phyloP scores from a whole-genome alignment of 2,329 filamentous ascomycete genomes.

The Xenoacremonium recifei region DNA sequence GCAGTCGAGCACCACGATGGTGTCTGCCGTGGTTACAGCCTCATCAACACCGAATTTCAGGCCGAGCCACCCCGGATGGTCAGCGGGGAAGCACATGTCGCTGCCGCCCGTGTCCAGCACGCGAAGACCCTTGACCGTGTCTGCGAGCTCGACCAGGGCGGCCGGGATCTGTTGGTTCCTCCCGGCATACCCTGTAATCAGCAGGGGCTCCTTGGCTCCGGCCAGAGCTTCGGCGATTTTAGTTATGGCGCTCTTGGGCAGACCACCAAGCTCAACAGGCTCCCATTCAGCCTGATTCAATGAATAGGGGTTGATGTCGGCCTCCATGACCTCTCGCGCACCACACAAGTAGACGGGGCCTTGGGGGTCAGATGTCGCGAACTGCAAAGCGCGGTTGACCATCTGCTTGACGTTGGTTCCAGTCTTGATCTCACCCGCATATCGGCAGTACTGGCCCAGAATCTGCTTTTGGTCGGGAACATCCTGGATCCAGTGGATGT shows the following conservation, averaged over 20 bases:
- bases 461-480: slow-evolving; percentile 81
- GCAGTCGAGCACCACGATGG: slow-evolving; percentile 82
- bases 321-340: slow-evolving; percentile 80
- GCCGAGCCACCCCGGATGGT: slow-evolving; percentile 68
- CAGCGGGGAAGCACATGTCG: slow-evolving; percentile 77
- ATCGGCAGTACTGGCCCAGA: slow-evolving; percentile 81
- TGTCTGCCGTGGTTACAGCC: slow-evolving; percentile 72
- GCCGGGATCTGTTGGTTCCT: slow-evolving; percentile 63
- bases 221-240: slow-evolving; percentile 63
- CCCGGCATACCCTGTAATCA: slow-evolving; percentile 71
- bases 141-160: slow-evolving; percentile 64
- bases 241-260: slow-evolving; percentile 51
- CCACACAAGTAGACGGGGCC: slow-evolving; percentile 80
- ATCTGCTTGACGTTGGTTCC: slow-evolving; percentile 87
- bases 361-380: slow-evolving; percentile 72
- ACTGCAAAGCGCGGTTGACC: slow-evolving; percentile 80
- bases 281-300: slow-evolving; percentile 71
- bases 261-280: slow-evolving; percentile 63
- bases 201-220: slow-evolving; percentile 62
- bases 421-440: slow-evolving; percentile 78
- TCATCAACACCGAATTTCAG: slow-evolving; percentile 73
- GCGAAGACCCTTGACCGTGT: slow-evolving; percentile 65
- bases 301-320: slow-evolving; percentile 72
- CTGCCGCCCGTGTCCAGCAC: slow-evolving; percentile 76
- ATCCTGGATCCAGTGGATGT: slow-evolving; percentile 85